Evolutionary conservation across 305 asterid species (phyloP), one percentile per base, ranked within the genome.

Genomic region (Petunia hybrid): DNA sequence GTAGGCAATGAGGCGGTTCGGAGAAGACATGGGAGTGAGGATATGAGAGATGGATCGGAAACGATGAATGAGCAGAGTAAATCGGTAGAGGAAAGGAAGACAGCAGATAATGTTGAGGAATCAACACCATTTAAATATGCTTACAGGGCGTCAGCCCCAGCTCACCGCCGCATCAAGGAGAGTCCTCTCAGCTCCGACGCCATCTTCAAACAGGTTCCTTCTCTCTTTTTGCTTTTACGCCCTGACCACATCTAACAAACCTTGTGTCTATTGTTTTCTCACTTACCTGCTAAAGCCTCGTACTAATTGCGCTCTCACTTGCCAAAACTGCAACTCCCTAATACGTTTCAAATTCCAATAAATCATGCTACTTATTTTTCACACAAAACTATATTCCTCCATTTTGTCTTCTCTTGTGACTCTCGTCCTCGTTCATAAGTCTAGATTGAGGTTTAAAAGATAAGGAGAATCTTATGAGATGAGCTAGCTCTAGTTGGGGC

Each of bases 161-260:
- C 98, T 80, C 98, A 96, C 80, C 90, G 94, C 69, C 89, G 84
- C 80, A 88, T 81, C 77, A 94, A 88, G 89, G 99, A 96, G 91
- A 92, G 97, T 83, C 98, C 98, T 84, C 98, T 96, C 68, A 96
- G 99, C 83, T 96, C 99, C 57, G 97, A 92, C 82, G 97, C 98
- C 83, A 96, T 96, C 73, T 96, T 96, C 87, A 92, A 90, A 84
- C 98, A 96, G 94, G 91, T 88, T 65, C 45, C 5, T 8, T 31
- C 45, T 65, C 71, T 6, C 8, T 36, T 10, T 35, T n/a, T 31
- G 14, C 31, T 60, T 60, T 60, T 22, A 22, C 31, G 31, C 31
- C 31, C 31, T 22, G 31, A 22, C 31, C 31, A 22, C 31, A 22
- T 22, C 31, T 22, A 22, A 22, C 31, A 22, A 22, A 22, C 31